Evolutionary conservation across 2,329 filamentous ascomycete species (phyloP), one percentile per base, ranked within the genome.

Genomic region (Zymoseptoria crescenta): DNA sequence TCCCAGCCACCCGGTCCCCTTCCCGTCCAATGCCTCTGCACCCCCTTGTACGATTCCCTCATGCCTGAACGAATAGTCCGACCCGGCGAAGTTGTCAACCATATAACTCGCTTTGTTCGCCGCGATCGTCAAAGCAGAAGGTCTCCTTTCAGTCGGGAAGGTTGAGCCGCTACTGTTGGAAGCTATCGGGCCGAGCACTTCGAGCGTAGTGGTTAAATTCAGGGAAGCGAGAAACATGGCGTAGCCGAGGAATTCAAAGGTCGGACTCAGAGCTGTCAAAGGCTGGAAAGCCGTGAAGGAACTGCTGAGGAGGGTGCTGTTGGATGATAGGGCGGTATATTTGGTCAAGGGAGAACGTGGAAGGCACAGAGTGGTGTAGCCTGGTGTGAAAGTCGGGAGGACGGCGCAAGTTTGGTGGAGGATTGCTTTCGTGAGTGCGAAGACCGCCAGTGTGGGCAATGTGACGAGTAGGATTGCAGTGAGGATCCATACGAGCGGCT

Each of bases 241-340:
- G 21, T 62, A 49, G 10, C 56, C 56, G 24, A 64, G 19, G 20
- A 59, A 60, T 8, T 58, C 55, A 24, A 64, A 58, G 6, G 57
- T 56, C 8, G 53, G 35, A 8, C 56, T 55, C 3, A 59, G 52
- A 8, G 53, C 27, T 9, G 56, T 60, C 35, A 45, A 45, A 0
- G 35, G 35, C 13, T 4, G 4, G 2, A 45, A 2, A 1, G 35
- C 35, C 1, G 35, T 4, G 2, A 41, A 41, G 9, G 8, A 16
- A 5, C 9, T 16, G 16, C 35, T 41, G 4, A 41, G 35, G 4
- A 41, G 10, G 10, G 35, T 41, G 10, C 9, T 41, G 10, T 41
- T 41, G 13, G 35, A 41, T 6, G 10, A 5, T 16, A 13, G 5
- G 10, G 35, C 1, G 1, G 7, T 45, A 4, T 45, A 16, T 13